Evolutionary conservation across 768 basidiomycete genomes (phyloP), one percentile per base, ranked within the genome.

Genomic region (Rhizopogon roseolus): DNA sequence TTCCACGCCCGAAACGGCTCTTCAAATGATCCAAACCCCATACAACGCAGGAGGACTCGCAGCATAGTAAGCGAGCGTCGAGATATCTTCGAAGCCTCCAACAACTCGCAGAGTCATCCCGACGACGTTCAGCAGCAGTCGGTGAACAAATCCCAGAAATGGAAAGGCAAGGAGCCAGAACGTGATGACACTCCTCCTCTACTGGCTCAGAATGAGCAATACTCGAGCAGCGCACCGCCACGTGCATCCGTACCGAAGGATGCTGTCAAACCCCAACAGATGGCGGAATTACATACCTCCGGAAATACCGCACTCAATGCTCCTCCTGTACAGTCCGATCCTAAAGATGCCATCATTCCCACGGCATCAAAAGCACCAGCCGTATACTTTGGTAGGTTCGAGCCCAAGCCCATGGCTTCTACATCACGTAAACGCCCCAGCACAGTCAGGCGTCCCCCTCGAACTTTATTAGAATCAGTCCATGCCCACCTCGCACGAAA

Each of bases 391-490:
- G 55, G 56, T 54, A 57, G 45, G 48, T 6, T 37, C 37, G 38
- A 37, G 38, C 8, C 14, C 16, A 53, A 32, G 55, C 61, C 62
- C 57, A 49, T 57, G 58, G 61, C 59, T 56, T 56, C 55, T 22
- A 19, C 16, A 22, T 57, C 66, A 60, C 65, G 55, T 62, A 60
- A 66, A 39, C 60, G 53, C n/a, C 41, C 34, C 41, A 40, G 52
- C 42, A 40, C 27, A 50, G 49, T 41, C 19, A 17, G 32, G 13
- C 61, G 66, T 39, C 58, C 58, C 45, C 66, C 67, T 40, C 75
- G 75, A 53, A 76, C 67, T 57, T 69, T 82, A 34, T 66, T 71
- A 41, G 74, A 79, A 51, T 75, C 79, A 13, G 72, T 83, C 4
- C 77, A 75, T 39, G 76, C 76, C 1, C 73, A 82, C 62, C 74